phyloP scores from a whole-genome alignment of 1,284 basidiomycete species.

The Kalmanozyma brasiliensis region DNA sequence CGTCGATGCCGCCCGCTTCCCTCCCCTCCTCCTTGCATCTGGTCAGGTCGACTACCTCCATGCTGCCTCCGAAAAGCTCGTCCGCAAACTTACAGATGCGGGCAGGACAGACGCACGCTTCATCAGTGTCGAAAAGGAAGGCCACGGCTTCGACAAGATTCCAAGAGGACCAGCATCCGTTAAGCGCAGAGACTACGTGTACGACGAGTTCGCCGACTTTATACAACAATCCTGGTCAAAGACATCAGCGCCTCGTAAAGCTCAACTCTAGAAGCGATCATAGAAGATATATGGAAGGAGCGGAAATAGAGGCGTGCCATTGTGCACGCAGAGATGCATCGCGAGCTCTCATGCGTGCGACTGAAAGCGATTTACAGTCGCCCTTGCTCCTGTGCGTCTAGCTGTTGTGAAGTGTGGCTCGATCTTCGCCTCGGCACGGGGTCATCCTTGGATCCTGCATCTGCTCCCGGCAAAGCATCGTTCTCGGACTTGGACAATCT shows the following conservation, averaged over 20 bases:
- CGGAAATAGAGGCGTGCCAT: too few species aligned
- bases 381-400: conserved; percentile 28
- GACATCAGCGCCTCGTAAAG: conserved; percentile 4
- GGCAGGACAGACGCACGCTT: conserved; percentile 43
- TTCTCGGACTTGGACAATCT: neutral
- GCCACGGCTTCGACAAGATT: conserved; percentile 63
- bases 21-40: conserved; percentile 43
- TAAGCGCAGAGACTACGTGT: conserved; percentile 35
- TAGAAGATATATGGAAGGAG: too few species aligned
- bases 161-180: conserved; percentile 35
- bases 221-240: conserved; percentile 60
- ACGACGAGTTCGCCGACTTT: conserved; percentile 27
- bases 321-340: too few species aligned
- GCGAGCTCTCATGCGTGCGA: too few species aligned
- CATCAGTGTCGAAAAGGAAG: conserved; percentile 46
- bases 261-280: conserved; percentile 8
- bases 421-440: conserved; percentile 2
- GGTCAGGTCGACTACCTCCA: conserved; percentile 57
- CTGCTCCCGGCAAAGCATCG: neutral
- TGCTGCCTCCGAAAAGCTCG: conserved; percentile 45
- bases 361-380: neutral
- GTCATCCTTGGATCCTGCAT: neutral
- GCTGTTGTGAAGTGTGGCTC: conserved; percentile 13
- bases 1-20: conserved; percentile 33
- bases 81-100: conserved; percentile 40